Conservation (phyloP, 2,329 filamentous ascomycete species). For the Apiospora sp. region DNA sequence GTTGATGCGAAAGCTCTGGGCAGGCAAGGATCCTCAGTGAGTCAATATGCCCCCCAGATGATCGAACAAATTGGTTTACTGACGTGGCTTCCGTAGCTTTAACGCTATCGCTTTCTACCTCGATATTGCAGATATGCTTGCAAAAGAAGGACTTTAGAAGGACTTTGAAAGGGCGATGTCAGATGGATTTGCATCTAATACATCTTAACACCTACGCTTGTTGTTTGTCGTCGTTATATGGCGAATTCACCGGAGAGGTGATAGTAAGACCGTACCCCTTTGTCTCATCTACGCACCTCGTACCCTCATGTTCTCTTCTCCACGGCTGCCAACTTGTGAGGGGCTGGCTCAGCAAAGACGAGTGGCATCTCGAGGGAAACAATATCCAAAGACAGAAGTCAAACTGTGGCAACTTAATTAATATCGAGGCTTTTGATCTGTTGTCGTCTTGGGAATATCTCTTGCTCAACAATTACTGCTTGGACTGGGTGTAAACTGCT, state of each 20-base stretch:
- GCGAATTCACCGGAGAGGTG: not conserved
- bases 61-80: slow-evolving; percentile 24
- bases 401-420: too few species aligned
- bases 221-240: not conserved
- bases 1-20: slow-evolving; percentile 58
- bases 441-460: not conserved
- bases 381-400: too few species aligned
- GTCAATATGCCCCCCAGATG: slow-evolving; percentile 41
- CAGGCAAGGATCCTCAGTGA: slow-evolving; percentile 60
- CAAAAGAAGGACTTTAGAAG: slow-evolving; percentile 71
- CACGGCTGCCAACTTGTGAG: not conserved
- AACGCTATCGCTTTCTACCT: slow-evolving; percentile 75
- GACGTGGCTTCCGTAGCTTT: slow-evolving; percentile 52
- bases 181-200: not conserved
- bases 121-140: slow-evolving; percentile 73
- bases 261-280: not conserved
- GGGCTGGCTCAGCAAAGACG: too few species aligned
- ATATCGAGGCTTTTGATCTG: too few species aligned
- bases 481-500: too few species aligned
- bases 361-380: too few species aligned
- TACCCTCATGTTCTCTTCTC: too few species aligned
- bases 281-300: too few species aligned
- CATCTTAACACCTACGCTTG: not conserved
- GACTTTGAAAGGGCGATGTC: slow-evolving; percentile 40
- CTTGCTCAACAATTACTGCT: too few species aligned